A percentile compares a stretch with the other conserved stretches of the same genome.
phyloP scores from a whole-genome alignment of 352 stramenopile genomes.

The Phytopythium mirpurense region DNA sequence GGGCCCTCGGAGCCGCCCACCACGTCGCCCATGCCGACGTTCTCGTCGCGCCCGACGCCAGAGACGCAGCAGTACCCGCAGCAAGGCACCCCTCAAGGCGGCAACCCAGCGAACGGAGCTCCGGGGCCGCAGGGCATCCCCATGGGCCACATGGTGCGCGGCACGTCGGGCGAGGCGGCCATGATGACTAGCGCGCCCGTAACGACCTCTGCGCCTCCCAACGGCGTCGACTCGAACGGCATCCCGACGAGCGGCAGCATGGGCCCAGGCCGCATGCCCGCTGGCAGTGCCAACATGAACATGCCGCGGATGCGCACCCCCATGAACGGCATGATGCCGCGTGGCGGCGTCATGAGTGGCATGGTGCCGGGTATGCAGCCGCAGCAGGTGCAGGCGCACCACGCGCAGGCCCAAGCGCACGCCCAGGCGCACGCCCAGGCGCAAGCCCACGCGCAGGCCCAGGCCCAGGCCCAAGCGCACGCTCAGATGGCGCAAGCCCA shows the following conservation, averaged over 20 bases:
- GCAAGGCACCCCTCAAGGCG: conserved; percentile 9
- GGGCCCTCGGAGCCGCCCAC: conserved; percentile 77
- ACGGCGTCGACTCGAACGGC: conserved; percentile 18
- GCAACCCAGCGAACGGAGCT: conserved; percentile 7
- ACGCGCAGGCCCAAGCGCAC: conserved; percentile 27
- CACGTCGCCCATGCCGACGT: conserved; percentile 84
- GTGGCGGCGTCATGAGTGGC: conserved; percentile 48
- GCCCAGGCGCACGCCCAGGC: conserved; percentile 43
- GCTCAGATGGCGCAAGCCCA: conserved; percentile 56
- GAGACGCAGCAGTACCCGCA: conserved; percentile 55
- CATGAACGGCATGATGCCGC: conserved; percentile 68
- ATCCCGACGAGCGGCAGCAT: conserved; percentile 41
- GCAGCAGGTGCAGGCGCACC: conserved; percentile 53
- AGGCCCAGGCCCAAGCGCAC: conserved; percentile 51
- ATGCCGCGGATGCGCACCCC: conserved; percentile 56
- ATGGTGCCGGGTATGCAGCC: conserved; percentile 67
- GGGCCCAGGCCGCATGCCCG: conserved; percentile 31
- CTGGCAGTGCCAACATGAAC: conserved; percentile 44
- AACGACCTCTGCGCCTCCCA: conserved; percentile 29
- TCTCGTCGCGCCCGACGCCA: conserved; percentile 57
- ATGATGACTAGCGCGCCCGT: conserved; percentile 49
- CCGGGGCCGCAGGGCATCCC: conserved; percentile 17
- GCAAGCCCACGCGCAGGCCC: conserved; percentile 50
- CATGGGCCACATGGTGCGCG: conserved; percentile 52
- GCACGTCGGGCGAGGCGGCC: conserved; percentile 27